These are phyloP conservation scores for Byssochlamys sp. DNA, from an alignment of 2,329 filamentous ascomycete species.

Conservation along the genomic window DNA sequence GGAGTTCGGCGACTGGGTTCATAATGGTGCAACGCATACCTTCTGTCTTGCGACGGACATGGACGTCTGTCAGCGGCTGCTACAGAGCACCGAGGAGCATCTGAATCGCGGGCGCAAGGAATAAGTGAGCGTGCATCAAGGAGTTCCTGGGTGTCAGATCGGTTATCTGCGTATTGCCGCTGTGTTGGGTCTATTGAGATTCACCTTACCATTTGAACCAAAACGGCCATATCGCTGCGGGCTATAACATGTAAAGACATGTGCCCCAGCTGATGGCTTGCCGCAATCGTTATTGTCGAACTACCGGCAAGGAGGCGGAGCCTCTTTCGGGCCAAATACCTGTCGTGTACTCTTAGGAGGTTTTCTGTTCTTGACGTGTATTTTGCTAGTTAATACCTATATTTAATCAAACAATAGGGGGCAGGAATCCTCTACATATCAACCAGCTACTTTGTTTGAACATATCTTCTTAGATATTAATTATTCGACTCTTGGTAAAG, in stretches of 20 bases:
- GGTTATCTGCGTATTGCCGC: not conserved
- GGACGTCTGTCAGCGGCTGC: not conserved
- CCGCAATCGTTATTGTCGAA: not conserved
- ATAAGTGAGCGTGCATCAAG: not conserved
- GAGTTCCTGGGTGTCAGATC: not conserved
- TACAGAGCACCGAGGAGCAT: not conserved
- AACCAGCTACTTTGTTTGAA: not conserved
- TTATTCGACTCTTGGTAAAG: no score
- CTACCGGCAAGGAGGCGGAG: not conserved
- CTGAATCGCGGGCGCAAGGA: not conserved
- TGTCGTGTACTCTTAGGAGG: not conserved
- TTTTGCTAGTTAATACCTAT: not conserved
- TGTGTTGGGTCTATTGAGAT: not conserved
- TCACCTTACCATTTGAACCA: not conserved
- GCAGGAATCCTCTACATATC: not conserved
- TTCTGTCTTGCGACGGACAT: slow-evolving; percentile 21
- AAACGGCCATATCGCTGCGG: not conserved
- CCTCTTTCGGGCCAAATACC: not conserved
- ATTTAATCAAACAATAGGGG: not conserved
- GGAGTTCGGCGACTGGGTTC: not conserved
- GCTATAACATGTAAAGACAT: not conserved
- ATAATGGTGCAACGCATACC: not conserved
- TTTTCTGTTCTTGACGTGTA: not conserved
- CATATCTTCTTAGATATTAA: not conserved
- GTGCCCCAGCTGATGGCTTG: not conserved